Base-by-base conservation (phyloP, 2,329 filamentous ascomycete genomes). In the Helotiales sp. region DNA sequence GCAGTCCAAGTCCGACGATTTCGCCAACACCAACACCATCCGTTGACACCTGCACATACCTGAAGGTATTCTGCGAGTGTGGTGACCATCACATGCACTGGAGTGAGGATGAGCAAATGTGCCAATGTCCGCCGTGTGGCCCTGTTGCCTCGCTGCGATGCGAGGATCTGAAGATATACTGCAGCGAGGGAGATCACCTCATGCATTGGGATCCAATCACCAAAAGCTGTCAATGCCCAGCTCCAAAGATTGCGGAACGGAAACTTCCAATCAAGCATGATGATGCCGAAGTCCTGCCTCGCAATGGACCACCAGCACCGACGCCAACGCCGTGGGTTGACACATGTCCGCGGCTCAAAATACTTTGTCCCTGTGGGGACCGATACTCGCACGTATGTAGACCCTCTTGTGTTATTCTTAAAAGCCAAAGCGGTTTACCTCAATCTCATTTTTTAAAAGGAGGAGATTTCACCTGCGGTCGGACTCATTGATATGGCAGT, bases 281-380 rank as follows among this genome's bases (percentile, higher is more conserved):
- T 2, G 28, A 34, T 22, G 3, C 7, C 8, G 52, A 22, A 17
- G 7, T 10, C 17, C 15, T 11, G 6, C 17, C 15, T 34, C 49
- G 20, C 13, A 30, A 28, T 1, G 13, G 4, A n/a, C 2, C 24
- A 4, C 11, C 26, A 13, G 49, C 24, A 26, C 28, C 50, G 3
- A 32, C 26, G 2, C 6, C 50, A 20, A 32, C 26, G 30, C 24
- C 50, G 5, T 15, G 15, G 3, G 26, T n/a, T n/a, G 50, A 54
- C 7, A 15, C 6, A 17, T 54, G 50, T 15, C 26, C 20, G 6
- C 6, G 22, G n/a, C 30, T 55, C 0, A 55, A 22, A 8, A 55
- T 55, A n/a, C n/a, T 55, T 15, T 55, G 52, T 34, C 52, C 52
- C 8, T 55, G 52, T 55, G 52, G 52, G 0, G 52, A 55, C 28